These are phyloP conservation scores for Chrysophaeum taylorii DNA, from an alignment of 352 stramenopile species.

Conservation along the genomic window DNA sequence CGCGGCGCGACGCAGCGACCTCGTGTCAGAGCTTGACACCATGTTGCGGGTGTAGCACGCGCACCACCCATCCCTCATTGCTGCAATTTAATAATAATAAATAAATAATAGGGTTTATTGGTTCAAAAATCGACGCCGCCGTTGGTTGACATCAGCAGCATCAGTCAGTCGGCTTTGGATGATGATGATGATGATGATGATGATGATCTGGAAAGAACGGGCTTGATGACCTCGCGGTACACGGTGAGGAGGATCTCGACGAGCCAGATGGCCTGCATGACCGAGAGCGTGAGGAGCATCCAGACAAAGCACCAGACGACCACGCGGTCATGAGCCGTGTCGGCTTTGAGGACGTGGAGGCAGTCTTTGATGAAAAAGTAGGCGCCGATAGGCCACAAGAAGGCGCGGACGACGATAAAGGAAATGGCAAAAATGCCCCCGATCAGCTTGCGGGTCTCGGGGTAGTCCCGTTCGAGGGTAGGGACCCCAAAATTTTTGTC, in stretches of 20 bases:
- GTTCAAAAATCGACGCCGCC: too few relatives aligned
- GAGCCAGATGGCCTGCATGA: conserved; percentile 52
- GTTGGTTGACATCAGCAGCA: too few relatives aligned
- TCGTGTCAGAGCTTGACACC: too few relatives aligned
- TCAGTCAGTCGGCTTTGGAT: too few relatives aligned
- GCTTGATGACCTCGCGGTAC: conserved; percentile 43
- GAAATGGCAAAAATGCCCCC: background rate
- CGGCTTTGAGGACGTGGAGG: background rate
- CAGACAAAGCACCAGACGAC: conserved; percentile 35
- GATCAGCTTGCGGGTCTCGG: background rate
- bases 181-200: too few relatives aligned
- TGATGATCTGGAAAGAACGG: too few relatives aligned
- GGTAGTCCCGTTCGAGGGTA: background rate
- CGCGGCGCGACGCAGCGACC: too few relatives aligned
- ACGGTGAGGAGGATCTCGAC: conserved; percentile 43
- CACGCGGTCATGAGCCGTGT: conserved; percentile 25
- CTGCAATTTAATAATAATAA: too few relatives aligned
- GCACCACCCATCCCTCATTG: too few relatives aligned
- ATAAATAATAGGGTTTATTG: too few relatives aligned
- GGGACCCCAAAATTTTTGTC: conserved; percentile 44
- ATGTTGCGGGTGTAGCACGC: too few relatives aligned
- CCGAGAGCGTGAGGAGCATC: conserved; percentile 20
- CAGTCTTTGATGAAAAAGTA: background rate
- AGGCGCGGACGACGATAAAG: background rate
- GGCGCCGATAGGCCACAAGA: background rate